Base-by-base conservation (phyloP, 2,329 filamentous ascomycete genomes). In the Xylariaceae sp. region DNA sequence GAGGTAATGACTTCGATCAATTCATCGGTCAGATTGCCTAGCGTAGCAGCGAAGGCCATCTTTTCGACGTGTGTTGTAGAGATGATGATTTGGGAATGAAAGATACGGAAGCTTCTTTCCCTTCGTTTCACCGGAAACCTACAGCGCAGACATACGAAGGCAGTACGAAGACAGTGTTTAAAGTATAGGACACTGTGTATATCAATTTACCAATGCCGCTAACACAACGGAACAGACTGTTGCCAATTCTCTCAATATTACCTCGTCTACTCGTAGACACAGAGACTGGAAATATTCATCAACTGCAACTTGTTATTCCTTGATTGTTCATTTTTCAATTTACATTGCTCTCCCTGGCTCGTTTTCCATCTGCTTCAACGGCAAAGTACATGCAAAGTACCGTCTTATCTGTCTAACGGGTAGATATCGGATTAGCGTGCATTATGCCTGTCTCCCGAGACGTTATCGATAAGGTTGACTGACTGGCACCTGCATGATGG, bases 11-110 rank as follows among this genome's bases (percentile, higher is more conserved):
- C 78, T 47, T 82, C 79, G 61, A 95, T 81, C 37, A 96, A 82
- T 70, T 91, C 85, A 62, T 89, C 88, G 1, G 84, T 85, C 67
- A 92, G 78, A 58, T 80, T 77, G 52, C 80, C 81, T 58, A 92
- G 74, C 70, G 79, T 82, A 64, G 86, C 84, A 67, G 86, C 80
- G 73, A 89, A 86, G 41, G 89, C 84, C 89, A 96, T 95, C 39
- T 39, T 57, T 35, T 17, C 41, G 23, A 30, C 9, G 5, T 37
- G 13, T n/a, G 41, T n/a, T n/a, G 41, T 6, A 45, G 41, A 11
- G 41, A 41, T 41, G 9, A 41, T 8, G 37, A 15, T 15, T n/a
- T 45, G 41, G 41, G 11, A 3, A n/a, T 6, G 13, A 45, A n/a
- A n/a, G 18, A 55, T 52, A 45, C n/a, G 41, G 41, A n/a, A 45